phyloP scores from a whole-genome alignment of 23 red algal genomes.

The Pyropia yezoensis region DNA sequence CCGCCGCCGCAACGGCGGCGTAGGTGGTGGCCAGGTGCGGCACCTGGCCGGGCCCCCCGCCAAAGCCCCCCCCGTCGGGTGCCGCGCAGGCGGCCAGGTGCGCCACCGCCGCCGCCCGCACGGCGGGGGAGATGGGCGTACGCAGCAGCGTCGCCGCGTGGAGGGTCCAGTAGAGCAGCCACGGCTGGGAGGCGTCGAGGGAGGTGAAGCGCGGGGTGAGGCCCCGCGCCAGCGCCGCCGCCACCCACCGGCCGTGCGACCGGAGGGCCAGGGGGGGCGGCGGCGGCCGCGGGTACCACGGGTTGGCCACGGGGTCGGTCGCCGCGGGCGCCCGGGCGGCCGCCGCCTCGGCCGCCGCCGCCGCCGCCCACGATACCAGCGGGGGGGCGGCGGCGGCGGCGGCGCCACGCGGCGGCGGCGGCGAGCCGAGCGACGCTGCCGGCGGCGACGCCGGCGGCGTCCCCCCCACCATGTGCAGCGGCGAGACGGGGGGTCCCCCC shows the following conservation, averaged over 20 bases:
- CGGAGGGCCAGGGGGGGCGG: too few species aligned
- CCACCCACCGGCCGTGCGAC: background rate
- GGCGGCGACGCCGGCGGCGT: too few species aligned
- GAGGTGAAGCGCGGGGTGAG: conserved; percentile 16
- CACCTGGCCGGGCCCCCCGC: conserved; percentile 78
- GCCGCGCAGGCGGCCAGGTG: conserved; percentile 26
- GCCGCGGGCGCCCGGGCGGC: too few species aligned
- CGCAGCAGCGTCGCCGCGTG: conserved; percentile 68
- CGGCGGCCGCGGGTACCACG: too few species aligned
- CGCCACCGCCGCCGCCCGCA: background rate
- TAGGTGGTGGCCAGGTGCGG: conserved; percentile 82
- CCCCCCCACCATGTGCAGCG: too few species aligned
- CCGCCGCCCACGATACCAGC: too few species aligned
- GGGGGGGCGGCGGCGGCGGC: too few species aligned
- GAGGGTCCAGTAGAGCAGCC: conserved; percentile 83
- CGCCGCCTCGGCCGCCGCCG: too few species aligned
- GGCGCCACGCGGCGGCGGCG: too few species aligned
- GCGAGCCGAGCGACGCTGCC: too few species aligned
- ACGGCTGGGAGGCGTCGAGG: conserved; percentile 73
- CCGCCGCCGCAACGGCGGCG: conserved; percentile 64
- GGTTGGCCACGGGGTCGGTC: too few species aligned
- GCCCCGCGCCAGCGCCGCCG: conserved; percentile 10
- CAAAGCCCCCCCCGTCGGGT: conserved; percentile 48
- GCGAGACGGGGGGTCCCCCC: too few species aligned
- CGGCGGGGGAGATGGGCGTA: conserved; percentile 2